Base-by-base conservation (phyloP, 257 asterid genomes). In the Plantago elongata region DNA sequence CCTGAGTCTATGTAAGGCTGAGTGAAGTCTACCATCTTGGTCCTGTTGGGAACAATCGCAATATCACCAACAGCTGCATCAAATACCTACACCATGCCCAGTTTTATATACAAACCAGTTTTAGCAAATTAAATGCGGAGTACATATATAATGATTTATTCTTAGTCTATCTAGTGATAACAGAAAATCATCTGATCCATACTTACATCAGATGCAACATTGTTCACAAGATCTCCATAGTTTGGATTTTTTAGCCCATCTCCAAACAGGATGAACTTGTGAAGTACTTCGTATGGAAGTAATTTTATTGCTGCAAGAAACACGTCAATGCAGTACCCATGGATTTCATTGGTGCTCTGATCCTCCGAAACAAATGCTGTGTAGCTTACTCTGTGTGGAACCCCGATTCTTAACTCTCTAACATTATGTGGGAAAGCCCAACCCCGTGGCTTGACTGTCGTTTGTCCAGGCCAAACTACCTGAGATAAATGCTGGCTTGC, bases 401-500 rank as follows among this genome's bases (percentile, higher is more conserved):
- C 84, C 29, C 83, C 95, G 29, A 86, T 77, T 69, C 17, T 77
- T 62, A 83, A 48, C 15, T 73, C 67, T 63, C 79, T 79, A 46
- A 83, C 84, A 16, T 75, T 80, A 15, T 67, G 67, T 0, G 88
- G 88, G 17, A 83, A 77, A 73, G 74, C 88, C 95, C 95, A 85
- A 7, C 95, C 90, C 11, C 88, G 76, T 13, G 95, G 95, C 51
- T 61, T 79, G 14, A 45, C 27, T 11, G 68, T 58, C 14, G 76
- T 64, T 63, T 72, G 74, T 30, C 95, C 95, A 0, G 95, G 95
- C 95, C 95, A 83, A 14, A 83, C 65, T 7, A 71, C 78, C 45
- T 48, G 45, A 27, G 60, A 34, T 10, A 85, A 65, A 7, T 50
- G 65, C 58, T 70, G 76, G 60, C 50, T 75, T n/a, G 81, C 67